A percentile compares a stretch with the other conserved stretches of the same genome.
Evolutionary conservation across 2,329 filamentous ascomycete species (phyloP).

Genomic region (Diaporthe nobilis): DNA sequence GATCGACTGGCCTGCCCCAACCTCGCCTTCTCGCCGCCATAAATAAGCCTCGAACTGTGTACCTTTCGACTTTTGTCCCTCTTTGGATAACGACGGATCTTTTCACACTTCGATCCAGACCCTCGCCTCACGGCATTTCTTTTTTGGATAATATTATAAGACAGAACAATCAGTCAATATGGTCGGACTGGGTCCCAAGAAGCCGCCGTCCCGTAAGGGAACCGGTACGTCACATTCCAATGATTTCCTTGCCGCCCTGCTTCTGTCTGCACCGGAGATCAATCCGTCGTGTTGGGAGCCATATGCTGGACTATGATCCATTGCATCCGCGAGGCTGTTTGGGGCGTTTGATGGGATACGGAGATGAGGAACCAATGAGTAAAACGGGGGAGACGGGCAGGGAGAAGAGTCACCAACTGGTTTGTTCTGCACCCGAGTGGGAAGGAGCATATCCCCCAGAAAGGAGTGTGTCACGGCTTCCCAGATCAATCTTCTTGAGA

Average conservation of each 20-base stretch:
- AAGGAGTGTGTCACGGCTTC: neutral
- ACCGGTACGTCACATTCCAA: constrained; percentile 50
- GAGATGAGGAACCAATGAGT: neutral
- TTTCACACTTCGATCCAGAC: neutral
- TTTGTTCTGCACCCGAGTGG: constrained; percentile 21
- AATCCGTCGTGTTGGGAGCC: neutral
- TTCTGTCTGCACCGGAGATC: neutral
- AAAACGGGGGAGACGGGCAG: neutral
- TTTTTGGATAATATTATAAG: neutral
- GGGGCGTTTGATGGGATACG: neutral
- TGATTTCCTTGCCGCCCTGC: constrained; percentile 10
- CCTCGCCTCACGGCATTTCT: neutral
- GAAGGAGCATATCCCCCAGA: constrained; percentile 14
- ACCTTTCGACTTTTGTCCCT: neutral
- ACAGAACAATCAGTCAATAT: constrained; percentile 56
- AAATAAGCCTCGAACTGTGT: neutral
- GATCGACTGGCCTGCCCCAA: constrained; percentile 11
- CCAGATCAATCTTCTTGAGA: neutral
- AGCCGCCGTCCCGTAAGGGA: constrained; percentile 71
- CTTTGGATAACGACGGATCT: constrained; percentile 12
- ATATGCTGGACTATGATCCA: neutral
- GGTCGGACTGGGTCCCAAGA: constrained; percentile 75
- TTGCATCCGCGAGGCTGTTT: neutral
- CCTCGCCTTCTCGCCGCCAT: constrained; percentile 22
- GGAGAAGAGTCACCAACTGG: neutral